Percentiles rank a stretch among this genome's conserved stretches.
Conservation (phyloP, 441 rosid genomes). For the Adansonia madagascariensis region DNA sequence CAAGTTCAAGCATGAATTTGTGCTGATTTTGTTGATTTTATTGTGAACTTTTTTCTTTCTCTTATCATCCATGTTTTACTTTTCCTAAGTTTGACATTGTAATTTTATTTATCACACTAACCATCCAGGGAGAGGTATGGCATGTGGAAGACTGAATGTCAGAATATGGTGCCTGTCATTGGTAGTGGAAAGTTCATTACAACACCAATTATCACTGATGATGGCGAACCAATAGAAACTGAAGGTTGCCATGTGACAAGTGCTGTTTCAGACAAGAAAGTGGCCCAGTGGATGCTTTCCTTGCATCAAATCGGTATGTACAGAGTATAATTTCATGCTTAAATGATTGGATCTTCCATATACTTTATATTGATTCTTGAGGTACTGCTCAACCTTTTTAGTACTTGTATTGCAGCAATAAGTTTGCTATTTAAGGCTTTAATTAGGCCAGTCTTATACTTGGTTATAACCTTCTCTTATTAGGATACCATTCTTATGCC, state of each 20-base stretch:
- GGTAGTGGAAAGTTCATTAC: constrained; percentile 71
- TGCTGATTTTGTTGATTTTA: constrained; percentile 7
- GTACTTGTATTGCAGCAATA: neutral
- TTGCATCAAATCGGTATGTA: constrained; percentile 81
- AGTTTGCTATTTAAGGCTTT: constrained; percentile 2
- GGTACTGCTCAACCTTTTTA: neutral
- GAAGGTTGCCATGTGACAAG: constrained; percentile 35
- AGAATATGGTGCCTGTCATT: constrained; percentile 68
- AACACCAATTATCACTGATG: constrained; percentile 58
- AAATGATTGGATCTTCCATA: neutral
- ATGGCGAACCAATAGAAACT: constrained; percentile 58
- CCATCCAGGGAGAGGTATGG: constrained; percentile 69
- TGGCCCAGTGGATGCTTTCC: constrained; percentile 70
- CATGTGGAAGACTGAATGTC: constrained; percentile 76
- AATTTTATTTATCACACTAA: constrained; percentile 31
- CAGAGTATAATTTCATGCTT: constrained; percentile 28
- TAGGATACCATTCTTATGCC: neutral
- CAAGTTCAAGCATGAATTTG: neutral
- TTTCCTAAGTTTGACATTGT: constrained; percentile 13
- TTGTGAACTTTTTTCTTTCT: neutral
- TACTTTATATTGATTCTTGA: neutral
- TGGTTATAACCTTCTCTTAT: constrained; percentile 8
- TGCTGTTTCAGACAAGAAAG: constrained; percentile 57
- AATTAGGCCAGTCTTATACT: neutral
- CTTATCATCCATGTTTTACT: constrained; percentile 16